Conservation (phyloP, 1,284 basidiomycete species). For the Trametes pubescens region DNA sequence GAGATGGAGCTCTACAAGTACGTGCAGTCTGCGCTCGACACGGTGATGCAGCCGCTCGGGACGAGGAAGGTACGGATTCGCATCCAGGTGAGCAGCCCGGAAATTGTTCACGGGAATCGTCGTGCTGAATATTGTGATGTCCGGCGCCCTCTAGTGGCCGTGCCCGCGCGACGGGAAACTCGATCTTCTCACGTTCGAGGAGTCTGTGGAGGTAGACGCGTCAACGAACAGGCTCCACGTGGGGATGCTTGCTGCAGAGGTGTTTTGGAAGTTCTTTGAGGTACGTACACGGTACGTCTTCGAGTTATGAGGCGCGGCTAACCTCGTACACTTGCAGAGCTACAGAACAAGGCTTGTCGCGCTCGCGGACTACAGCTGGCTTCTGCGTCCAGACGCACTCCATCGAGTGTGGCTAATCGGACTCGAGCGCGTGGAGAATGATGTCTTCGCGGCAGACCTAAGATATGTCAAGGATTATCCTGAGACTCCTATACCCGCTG, state of each 20-base stretch:
- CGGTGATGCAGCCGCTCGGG: constrained; percentile 9
- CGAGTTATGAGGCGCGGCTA: neutral
- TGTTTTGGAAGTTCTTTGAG: constrained; percentile 27
- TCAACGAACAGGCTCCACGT: constrained; percentile 18
- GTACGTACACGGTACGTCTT: constrained; percentile 2
- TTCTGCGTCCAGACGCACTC: constrained; percentile 22
- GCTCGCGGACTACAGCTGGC: constrained; percentile 11
- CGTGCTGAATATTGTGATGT: neutral
- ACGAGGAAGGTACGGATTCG: constrained; percentile 18
- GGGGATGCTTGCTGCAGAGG: constrained; percentile 23
- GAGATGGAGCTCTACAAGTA: constrained; percentile 12
- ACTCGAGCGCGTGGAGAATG: constrained; percentile 26
- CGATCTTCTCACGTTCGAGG: constrained; percentile 10
- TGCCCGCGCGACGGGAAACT: neutral
- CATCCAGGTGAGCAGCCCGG: constrained; percentile 11
- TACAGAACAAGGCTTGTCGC: neutral
- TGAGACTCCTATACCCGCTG: neutral
- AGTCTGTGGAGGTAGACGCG: constrained; percentile 21
- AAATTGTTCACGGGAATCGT: neutral
- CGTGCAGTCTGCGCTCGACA: constrained; percentile 2
- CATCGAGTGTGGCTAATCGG: constrained; percentile 27
- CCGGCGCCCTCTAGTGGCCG: constrained; percentile 22
- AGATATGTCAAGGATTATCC: constrained; percentile 28
- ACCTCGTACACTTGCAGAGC: neutral
- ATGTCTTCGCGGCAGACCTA: constrained; percentile 27